phyloP scores from a whole-genome alignment of 495 filamentous ascomycete genomes.

The Penicillium flavigenum region DNA sequence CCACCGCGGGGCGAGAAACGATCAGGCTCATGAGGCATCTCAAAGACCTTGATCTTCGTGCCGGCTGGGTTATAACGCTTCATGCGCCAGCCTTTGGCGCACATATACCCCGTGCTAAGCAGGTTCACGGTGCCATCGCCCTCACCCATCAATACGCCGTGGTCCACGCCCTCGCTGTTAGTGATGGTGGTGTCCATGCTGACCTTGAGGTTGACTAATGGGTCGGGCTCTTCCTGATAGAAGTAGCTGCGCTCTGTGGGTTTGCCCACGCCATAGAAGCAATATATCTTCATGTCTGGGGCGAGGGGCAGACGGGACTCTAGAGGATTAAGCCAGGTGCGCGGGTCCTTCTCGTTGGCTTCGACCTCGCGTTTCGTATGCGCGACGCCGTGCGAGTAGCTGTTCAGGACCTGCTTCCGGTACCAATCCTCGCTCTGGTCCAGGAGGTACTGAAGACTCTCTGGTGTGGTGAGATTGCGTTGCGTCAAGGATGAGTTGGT shows the following conservation, averaged over 20 bases:
- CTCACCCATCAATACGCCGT: constrained; percentile 88
- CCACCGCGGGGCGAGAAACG: constrained; percentile 87
- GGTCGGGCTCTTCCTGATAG: constrained; percentile 73
- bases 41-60: constrained; percentile 75
- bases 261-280: constrained; percentile 94
- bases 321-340: constrained; percentile 93
- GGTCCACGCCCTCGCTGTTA: constrained; percentile 66
- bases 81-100: constrained; percentile 85
- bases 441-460: constrained; percentile 75
- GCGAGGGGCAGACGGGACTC: constrained; percentile 86
- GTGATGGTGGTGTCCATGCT: constrained; percentile 86
- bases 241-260: constrained; percentile 89
- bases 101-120: constrained; percentile 92
- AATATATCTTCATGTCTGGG: constrained; percentile 92
- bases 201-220: constrained; percentile 67
- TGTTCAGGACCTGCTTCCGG: constrained; percentile 60
- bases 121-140: constrained; percentile 94
- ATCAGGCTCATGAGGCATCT: constrained; percentile 97
- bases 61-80: constrained; percentile 90
- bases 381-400: constrained; percentile 88
- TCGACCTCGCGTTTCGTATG: constrained; percentile 79
- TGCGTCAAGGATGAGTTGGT: constrained; percentile 60
- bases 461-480: constrained; percentile 75
- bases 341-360: constrained; percentile 74
- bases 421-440: constrained; percentile 85